Conservation (phyloP, 345 rosid genomes). For the Gossypium turneri region DNA sequence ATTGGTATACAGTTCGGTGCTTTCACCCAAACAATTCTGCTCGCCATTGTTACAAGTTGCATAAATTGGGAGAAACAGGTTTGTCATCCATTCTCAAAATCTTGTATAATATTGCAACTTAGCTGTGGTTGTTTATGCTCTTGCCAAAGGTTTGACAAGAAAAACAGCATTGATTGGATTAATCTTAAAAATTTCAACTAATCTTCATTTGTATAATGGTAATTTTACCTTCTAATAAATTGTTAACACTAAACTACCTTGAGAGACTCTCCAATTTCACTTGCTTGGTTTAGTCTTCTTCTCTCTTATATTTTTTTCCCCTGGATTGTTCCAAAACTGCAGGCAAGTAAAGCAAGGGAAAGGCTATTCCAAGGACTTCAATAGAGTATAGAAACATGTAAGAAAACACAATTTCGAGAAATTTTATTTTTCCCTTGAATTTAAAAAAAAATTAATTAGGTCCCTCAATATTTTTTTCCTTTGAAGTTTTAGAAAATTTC, state of each 20-base stretch:
- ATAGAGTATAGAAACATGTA: conserved; percentile 3
- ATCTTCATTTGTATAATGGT: not conserved
- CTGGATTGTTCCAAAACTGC: conserved; percentile 9
- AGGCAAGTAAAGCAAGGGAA: conserved; percentile 41
- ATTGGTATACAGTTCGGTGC: conserved; percentile 25
- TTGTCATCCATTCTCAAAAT: not conserved
- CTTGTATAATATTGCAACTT: not conserved
- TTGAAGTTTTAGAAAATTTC: too few relatives aligned
- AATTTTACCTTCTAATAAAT: not conserved
- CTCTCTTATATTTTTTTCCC: not conserved
- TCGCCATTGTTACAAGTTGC: conserved; percentile 20
- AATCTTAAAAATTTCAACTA: not conserved
- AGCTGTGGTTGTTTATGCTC: not conserved
- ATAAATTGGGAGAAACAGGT: conserved; percentile 25
- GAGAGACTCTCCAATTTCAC: not conserved
- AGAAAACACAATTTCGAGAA: not conserved
- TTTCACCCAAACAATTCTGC: conserved; percentile 23
- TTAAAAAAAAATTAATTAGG: too few relatives aligned
- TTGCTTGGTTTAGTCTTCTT: not conserved
- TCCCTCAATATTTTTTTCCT: too few relatives aligned
- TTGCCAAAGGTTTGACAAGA: not conserved
- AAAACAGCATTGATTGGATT: not conserved
- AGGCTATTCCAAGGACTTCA: conserved; percentile 27
- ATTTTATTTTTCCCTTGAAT: too few relatives aligned
- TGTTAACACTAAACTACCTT: not conserved